Evolutionary conservation across 2,329 filamentous ascomycete species (phyloP).

Genomic region (Apiospora malaysiana): DNA sequence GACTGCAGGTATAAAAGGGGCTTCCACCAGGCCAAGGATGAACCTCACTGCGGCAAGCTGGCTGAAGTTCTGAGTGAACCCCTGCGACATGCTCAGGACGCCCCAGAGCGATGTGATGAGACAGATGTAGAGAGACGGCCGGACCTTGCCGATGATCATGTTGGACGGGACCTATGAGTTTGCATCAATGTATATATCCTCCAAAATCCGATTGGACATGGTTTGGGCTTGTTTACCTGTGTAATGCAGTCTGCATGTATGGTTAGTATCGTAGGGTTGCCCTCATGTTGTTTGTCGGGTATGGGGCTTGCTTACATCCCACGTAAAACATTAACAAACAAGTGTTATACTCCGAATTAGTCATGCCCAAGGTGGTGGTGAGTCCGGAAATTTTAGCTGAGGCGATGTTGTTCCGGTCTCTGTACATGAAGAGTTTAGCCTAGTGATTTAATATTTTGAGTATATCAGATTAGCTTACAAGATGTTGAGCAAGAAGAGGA

Average conservation of each 20-base stretch:
- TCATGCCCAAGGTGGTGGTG: constrained; percentile 23
- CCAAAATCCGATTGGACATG: not conserved
- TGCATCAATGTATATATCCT: not conserved
- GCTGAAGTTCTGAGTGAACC: constrained; percentile 36
- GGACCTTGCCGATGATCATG: constrained; percentile 30
- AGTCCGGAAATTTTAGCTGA: constrained; percentile 26
- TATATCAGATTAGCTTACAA: not conserved
- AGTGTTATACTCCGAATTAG: constrained; percentile 28
- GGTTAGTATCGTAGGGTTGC: not conserved
- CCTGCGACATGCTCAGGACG: constrained; percentile 39
- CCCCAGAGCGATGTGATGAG: constrained; percentile 33
- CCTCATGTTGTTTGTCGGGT: accelerated
- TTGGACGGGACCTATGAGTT: constrained; percentile 30
- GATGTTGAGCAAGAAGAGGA: constrained; percentile 29
- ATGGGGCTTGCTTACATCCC: constrained; percentile 17
- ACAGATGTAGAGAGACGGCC: constrained; percentile 34
- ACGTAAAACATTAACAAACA: constrained; percentile 30
- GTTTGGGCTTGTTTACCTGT: not conserved
- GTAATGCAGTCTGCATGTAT: not conserved
- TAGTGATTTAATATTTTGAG: accelerated
- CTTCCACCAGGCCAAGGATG: constrained; percentile 30
- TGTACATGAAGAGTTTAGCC: not conserved
- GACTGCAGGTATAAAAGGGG: constrained; percentile 31
- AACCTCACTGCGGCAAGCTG: constrained; percentile 29
- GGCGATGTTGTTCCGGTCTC: not conserved